phyloP scores from a whole-genome alignment of 805 yeast genomes.

The Pichia rugopelliculosa region DNA sequence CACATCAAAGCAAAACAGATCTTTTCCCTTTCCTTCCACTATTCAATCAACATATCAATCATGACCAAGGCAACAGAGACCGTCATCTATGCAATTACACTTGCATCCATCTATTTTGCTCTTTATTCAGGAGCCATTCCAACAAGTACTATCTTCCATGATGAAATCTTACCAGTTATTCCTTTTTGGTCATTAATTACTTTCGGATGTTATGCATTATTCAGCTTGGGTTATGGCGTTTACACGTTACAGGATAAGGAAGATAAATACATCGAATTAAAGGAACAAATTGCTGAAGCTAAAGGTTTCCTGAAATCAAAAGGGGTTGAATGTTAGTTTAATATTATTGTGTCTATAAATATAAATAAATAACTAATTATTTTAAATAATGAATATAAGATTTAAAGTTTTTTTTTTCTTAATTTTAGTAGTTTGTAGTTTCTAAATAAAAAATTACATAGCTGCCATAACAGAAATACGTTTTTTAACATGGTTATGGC shows the following conservation, averaged over 20 bases:
- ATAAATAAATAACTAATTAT: too few relatives aligned
- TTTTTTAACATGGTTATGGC: background rate
- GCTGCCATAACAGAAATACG: background rate
- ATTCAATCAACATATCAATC: too few relatives aligned
- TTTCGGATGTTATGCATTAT: constrained; percentile 63
- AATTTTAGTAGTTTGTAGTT: too few relatives aligned
- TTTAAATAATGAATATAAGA: too few relatives aligned
- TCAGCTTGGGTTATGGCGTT: constrained; percentile 62
- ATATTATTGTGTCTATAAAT: constrained; percentile 15
- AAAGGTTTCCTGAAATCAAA: constrained; percentile 47
- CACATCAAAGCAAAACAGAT: background rate
- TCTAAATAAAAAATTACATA: background rate
- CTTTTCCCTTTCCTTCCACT: too few relatives aligned
- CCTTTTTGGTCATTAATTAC: constrained; percentile 67
- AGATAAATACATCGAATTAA: constrained; percentile 55
- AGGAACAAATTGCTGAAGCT: constrained; percentile 55
- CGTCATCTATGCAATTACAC: constrained; percentile 35
- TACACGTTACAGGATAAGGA: constrained; percentile 64
- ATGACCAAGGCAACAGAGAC: constrained; percentile 71
- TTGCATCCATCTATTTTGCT: constrained; percentile 47
- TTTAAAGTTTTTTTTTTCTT: background rate
- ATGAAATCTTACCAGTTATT: constrained; percentile 53
- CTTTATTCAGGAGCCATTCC: constrained; percentile 49
- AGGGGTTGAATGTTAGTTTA: constrained; percentile 36
- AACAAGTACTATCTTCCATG: constrained; percentile 37